These are phyloP conservation scores for Aphanomyces euteiches DNA, from an alignment of 352 stramenopile genomes.

Conservation along the genomic window DNA sequence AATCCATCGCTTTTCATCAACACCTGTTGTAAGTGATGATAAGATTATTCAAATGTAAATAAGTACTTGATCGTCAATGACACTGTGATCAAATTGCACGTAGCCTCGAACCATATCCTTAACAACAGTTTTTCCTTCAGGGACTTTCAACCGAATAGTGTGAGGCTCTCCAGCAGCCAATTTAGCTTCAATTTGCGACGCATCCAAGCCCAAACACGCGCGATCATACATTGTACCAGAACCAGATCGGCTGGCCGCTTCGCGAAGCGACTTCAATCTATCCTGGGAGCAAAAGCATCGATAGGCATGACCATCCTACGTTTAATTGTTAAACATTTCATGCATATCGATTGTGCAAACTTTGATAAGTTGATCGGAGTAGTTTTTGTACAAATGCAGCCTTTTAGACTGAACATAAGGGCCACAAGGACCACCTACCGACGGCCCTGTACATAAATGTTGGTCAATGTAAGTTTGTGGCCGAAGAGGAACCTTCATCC, in stretches of 20 bases:
- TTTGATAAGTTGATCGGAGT: slow-evolving; percentile 85
- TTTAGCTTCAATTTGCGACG: slow-evolving; percentile 84
- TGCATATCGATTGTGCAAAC: slow-evolving; percentile 33
- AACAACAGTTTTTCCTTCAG: slow-evolving; percentile 88
- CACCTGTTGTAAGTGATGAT: slow-evolving; percentile 24
- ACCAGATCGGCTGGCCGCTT: slow-evolving; percentile 87
- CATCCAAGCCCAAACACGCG: slow-evolving; percentile 90
- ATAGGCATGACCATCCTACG: slow-evolving; percentile 90
- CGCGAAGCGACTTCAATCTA: slow-evolving; percentile 88
- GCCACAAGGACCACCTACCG: slow-evolving; percentile 82
- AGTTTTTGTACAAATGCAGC: slow-evolving; percentile 89
- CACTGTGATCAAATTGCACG: slow-evolving; percentile 85
- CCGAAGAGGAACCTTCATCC: slow-evolving; percentile 85
- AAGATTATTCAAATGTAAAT: neutral
- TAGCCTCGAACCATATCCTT: slow-evolving; percentile 95
- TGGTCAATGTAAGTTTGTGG: neutral
- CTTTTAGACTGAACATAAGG: slow-evolving; percentile 98
- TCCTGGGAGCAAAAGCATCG: slow-evolving; percentile 96
- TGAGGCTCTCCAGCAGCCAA: slow-evolving; percentile 85
- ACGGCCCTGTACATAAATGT: slow-evolving; percentile 59
- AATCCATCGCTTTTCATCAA: slow-evolving; percentile 93
- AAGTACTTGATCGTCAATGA: slow-evolving; percentile 85
- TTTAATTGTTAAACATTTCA: neutral
- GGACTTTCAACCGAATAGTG: slow-evolving; percentile 95
- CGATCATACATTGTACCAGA: slow-evolving; percentile 96